Base-by-base conservation (phyloP, 108 stramenopile species). In the Conticribra guillardii region DNA sequence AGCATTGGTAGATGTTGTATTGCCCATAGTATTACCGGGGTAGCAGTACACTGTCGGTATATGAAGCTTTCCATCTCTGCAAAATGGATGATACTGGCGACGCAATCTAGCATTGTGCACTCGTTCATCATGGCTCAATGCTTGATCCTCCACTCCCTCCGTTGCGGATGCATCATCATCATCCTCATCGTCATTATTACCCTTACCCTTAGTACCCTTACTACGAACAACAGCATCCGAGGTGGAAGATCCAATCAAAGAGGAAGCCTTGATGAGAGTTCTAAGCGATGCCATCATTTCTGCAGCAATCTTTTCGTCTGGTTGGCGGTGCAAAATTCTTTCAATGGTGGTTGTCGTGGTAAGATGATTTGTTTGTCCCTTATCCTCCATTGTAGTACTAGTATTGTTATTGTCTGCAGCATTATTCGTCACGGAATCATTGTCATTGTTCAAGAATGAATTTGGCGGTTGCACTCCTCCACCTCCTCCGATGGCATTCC, bases 231-330 rank as follows among this genome's bases (percentile, higher is more conserved):
- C 29, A 32, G 4, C 3, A 21, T 60, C 4, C 1, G 34, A 4
- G 15, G 37, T 21, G 27, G 30, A 28, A 37, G 4, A 44, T 7
- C 37, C 67, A 18, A 74, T 67, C 29, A 46, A 47, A 19, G 56
- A 55, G 4, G 84, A 71, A 51, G 57, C 32, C 59, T 67, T 64
- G 33, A 80, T 66, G 41, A 80, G 46, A 8, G 81, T 66, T 32
- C 64, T 50, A 18, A 82, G 66, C 17, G 81, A 79, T 55, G 67
- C 60, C 77, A 81, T 80, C 58, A 80, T 82, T 44, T 85, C 74
- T 19, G 64, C 80, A 3, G 67, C 71, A 4, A 83, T 81, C 26
- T 69, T 62, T 41, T 85, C 77, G 51, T 85, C 81, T 1, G 76
- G 65, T 49, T 80, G 71, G 15, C 83, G 77, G 23, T 72, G 66